Evolutionary conservation across 2,329 filamentous ascomycete species (phyloP).

Genomic region (Dryadomyces sulphureus): DNA sequence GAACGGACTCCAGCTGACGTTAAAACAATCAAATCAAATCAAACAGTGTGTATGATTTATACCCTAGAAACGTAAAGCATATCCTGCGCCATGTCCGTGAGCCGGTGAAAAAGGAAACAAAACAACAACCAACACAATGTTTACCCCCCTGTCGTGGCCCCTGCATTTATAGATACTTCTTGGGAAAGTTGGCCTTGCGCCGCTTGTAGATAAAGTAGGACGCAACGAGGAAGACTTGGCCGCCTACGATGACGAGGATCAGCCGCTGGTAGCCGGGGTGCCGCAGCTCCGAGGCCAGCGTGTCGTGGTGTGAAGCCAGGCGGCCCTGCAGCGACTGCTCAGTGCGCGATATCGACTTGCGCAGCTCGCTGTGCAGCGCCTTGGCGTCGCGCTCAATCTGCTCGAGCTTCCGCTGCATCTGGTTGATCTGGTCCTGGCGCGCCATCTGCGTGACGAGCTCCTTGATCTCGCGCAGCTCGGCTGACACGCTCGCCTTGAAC

Average conservation of each 20-base stretch:
- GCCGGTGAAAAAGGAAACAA: too few relatives aligned
- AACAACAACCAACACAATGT: too few relatives aligned
- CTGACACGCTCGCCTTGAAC: constrained; percentile 28
- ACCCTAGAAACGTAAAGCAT: too few relatives aligned
- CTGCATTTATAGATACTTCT: constrained; percentile 94
- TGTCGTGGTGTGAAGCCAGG: constrained; percentile 28
- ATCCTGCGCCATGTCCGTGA: too few relatives aligned
- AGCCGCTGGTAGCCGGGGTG: constrained; percentile 35
- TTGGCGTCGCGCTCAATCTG: constrained; percentile 44
- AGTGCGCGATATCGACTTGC: constrained; percentile 31
- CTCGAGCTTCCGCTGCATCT: constrained; percentile 27
- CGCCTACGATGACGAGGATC: constrained; percentile 57
- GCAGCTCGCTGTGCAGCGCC: constrained; percentile 39
- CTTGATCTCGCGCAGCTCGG: constrained; percentile 31
- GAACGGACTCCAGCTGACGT: too few relatives aligned
- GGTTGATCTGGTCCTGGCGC: constrained; percentile 24
- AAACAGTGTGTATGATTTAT: too few relatives aligned
- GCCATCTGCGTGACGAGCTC: constrained; percentile 22
- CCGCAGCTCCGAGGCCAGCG: constrained; percentile 27
- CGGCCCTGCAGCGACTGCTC: constrained; percentile 38
- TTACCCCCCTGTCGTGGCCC: too few relatives aligned
- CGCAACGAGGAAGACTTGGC: constrained; percentile 56
- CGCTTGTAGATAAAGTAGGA: constrained; percentile 70
- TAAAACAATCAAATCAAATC: too few relatives aligned
- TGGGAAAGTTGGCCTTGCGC: constrained; percentile 59